Evolutionary conservation across 306 rosid species (phyloP), one percentile per base, ranked within the genome.

Genomic region (Fragaria nilgerrensis): DNA sequence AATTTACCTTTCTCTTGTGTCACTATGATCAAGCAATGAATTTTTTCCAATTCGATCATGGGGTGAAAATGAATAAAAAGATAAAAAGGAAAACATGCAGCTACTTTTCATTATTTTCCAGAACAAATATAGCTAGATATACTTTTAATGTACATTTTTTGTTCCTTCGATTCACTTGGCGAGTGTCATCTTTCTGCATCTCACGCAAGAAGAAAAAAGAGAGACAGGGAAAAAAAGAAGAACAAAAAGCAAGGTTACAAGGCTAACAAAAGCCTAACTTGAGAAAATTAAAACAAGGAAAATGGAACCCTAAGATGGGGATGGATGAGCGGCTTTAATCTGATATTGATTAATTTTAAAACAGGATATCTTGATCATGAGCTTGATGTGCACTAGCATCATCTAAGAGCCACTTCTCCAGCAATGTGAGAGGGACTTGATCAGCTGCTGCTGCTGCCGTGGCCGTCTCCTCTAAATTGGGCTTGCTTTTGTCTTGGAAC

Each of bases 381-480:
- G 85, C 86, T 12, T 88, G 91, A 85, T 65, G 75, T 5, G 86
- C 79, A 1, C 78, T 70, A 2, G 83, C 88, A 65, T 92, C 98
- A 43, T 94, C 97, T 52, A 89, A 86, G 0, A 94, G 90, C 98
- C 98, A 94, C 61, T 89, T 89, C 85, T 94, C 98, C 7, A 94
- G 76, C 71, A 94, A 63, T 2, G 89, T 84, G 48, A 94, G 89
- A 76, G 97, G 98, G 3, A 86, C 87, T 34, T 82, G 81, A 32
- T 65, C 45, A 17, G 9, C 69, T 5, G 49, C 48, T 20, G 44
- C 48, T 3, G 19, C 25, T 41, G 9, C 44, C 70, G 48, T 49
- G 73, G 80, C 85, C 78, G 23, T 47, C 71, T 83, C 86, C 71
- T 83, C 86, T 77, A 47, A 41, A n/a, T 53, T 58, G 0, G 87